These are phyloP conservation scores for Gossypioides kirkii DNA, from an alignment of 345 rosid species.

Conservation along the genomic window DNA sequence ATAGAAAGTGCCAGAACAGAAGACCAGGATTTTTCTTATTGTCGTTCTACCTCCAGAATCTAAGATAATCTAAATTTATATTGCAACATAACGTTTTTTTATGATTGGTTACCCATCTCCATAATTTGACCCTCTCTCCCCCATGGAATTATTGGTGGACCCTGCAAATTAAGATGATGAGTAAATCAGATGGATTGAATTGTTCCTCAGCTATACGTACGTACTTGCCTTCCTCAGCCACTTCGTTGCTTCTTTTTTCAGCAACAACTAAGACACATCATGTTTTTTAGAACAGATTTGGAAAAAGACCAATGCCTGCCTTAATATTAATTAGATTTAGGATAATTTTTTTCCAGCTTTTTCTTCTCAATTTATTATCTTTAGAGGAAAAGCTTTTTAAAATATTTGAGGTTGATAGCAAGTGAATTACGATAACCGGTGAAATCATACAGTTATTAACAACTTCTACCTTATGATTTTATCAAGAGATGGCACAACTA, in stretches of 20 bases:
- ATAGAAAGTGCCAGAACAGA: constrained; percentile 40
- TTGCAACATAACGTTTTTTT: not conserved
- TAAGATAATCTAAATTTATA: constrained; percentile 10
- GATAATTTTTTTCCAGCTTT: not conserved
- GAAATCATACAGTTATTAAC: not conserved
- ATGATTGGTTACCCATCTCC: constrained; percentile 12
- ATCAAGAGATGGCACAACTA: no score
- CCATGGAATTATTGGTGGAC: not conserved
- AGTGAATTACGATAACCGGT: not conserved
- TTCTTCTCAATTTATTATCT: no score
- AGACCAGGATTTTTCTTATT: constrained; percentile 45
- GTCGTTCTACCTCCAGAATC: constrained; percentile 30
- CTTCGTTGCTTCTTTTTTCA: constrained; percentile 9
- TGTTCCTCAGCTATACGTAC: not conserved
- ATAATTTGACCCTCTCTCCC: constrained; percentile 22
- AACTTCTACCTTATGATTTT: not conserved
- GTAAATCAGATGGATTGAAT: constrained; percentile 1
- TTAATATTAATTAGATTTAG: not conserved
- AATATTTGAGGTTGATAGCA: not conserved
- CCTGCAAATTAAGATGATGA: not conserved
- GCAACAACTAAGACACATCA: not conserved
- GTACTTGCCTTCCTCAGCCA: not conserved
- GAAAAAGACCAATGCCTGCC: not conserved
- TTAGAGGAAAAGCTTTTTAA: not conserved
- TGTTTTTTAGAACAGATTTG: constrained; percentile 13